Evolutionary conservation across 2,329 filamentous ascomycete genomes (phyloP), one percentile per base, ranked within the genome.

Genomic region (Clarireedia homoeocarpa): DNA sequence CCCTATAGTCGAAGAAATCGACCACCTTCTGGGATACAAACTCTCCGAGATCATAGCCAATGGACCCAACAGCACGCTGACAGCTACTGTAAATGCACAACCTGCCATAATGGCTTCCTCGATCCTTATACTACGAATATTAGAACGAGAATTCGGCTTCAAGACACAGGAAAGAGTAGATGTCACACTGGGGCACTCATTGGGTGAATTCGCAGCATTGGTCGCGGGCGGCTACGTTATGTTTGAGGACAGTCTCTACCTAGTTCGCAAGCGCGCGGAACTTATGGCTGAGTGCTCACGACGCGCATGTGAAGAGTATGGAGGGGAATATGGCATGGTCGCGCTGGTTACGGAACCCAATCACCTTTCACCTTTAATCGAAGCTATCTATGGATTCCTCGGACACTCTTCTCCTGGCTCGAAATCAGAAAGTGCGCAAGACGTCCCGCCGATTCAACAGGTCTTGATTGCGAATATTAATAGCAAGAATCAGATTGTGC

Each of bases 91-190:
- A 62, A 91, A 95, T 69, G 88, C 92, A 4, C 92, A 97, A 71
- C 92, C 92, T 1, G 91, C 92, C 65, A 96, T 96, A 71, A 95
- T 97, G 90, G 89, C 91, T 14, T 94, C 90, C 4, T 95, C 89
- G 27, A 85, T 96, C 67, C 80, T 96, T 58, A 95, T 96, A 67
- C 79, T 96, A 54, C 86, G 89, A 55, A 84, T 96, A 58, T 79
- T 97, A 61, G 90, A 96, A 74, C 76, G 81, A 59, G 89, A 96
- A 63, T 96, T 92, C 68, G 83, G 80, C 42, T 95, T 96, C 73
- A 77, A 81, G 56, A 80, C 85, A 6, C 72, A 76, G 7, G 81
- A 88, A 55, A 79, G 85, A 58, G 84, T 91, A 45, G 89, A 96
- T 72, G 83, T 95, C 38, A 89, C 88, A 0, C 78, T 96, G 24